Conservation (phyloP, 1,284 basidiomycete genomes). For the Vanrija humicola region DNA sequence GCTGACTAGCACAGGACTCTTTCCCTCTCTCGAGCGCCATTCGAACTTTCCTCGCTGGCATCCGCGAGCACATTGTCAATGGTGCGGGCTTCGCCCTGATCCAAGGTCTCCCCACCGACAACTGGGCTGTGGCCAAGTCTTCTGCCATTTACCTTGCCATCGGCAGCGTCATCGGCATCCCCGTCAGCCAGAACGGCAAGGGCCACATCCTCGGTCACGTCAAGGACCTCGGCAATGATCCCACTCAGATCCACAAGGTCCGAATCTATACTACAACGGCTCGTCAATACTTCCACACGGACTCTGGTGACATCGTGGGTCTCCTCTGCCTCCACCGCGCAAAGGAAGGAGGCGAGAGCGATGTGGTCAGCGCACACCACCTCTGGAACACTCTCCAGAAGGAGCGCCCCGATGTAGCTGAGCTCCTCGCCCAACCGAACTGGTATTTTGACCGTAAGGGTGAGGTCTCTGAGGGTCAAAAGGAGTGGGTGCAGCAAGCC, state of each 20-base stretch:
- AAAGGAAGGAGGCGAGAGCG: conserved; percentile 53
- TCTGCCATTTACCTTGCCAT: conserved; percentile 50
- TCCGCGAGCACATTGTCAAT: conserved; percentile 32
- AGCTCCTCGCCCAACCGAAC: conserved; percentile 40
- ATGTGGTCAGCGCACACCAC: conserved; percentile 50
- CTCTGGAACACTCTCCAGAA: conserved; percentile 51
- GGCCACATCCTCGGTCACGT: conserved; percentile 51
- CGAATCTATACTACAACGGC: conserved; percentile 51
- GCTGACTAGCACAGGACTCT: conserved; percentile 14
- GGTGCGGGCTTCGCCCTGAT: conserved; percentile 49
- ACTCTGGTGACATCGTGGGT: conserved; percentile 45
- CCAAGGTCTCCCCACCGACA: conserved; percentile 47
- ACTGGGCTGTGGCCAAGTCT: conserved; percentile 44
- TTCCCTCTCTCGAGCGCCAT: conserved; percentile 26
- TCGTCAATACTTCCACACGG: conserved; percentile 50
- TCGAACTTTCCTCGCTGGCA: conserved; percentile 18
- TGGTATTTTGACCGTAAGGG: conserved; percentile 49
- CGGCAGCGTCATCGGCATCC: conserved; percentile 43
- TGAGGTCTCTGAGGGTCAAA: conserved; percentile 45
- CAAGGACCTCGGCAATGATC: conserved; percentile 50
- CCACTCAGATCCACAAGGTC: conserved; percentile 51
- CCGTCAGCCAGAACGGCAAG: conserved; percentile 48
- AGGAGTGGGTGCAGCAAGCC: conserved; percentile 27
- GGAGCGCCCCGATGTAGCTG: conserved; percentile 49
- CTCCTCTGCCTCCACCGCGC: conserved; percentile 51